Evolutionary conservation across 352 stramenopile species (phyloP).

Genomic region (Pythium coloratum): DNA sequence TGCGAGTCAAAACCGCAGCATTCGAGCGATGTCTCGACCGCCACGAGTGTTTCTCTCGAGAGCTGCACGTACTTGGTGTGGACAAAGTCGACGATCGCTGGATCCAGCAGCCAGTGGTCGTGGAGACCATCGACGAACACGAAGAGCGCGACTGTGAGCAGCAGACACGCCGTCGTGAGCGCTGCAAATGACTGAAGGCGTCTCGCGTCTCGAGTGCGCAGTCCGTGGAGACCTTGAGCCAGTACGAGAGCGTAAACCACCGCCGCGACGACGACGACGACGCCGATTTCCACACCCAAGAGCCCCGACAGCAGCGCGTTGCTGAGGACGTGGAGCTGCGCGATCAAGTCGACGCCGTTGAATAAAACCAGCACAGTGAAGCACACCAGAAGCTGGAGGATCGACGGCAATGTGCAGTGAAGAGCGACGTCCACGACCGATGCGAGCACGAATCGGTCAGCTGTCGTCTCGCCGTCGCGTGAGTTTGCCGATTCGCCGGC

Average conservation of each 20-base stretch:
- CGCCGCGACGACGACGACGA: neutral
- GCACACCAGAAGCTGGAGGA: slow-evolving; percentile 13
- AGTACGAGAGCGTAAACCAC: slow-evolving; percentile 10
- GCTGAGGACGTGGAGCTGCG: slow-evolving; percentile 25
- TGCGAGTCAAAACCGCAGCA: slow-evolving; percentile 33
- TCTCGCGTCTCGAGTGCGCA: slow-evolving; percentile 8
- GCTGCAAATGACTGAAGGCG: slow-evolving; percentile 19
- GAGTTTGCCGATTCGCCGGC: slow-evolving; percentile 7
- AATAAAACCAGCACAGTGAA: slow-evolving; percentile 7
- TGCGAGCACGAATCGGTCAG: neutral
- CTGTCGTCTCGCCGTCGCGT: neutral
- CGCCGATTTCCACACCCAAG: slow-evolving; percentile 22
- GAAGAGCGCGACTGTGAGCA: slow-evolving; percentile 10
- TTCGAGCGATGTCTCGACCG: slow-evolving; percentile 28
- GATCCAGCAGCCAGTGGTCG: slow-evolving; percentile 28
- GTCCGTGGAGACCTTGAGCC: neutral
- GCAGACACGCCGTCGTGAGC: slow-evolving; percentile 1
- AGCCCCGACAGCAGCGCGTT: slow-evolving; percentile 20
- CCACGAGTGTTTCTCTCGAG: slow-evolving; percentile 22
- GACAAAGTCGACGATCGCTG: slow-evolving; percentile 20
- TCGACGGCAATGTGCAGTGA: slow-evolving; percentile 8
- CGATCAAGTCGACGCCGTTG: slow-evolving; percentile 22
- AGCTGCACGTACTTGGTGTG: slow-evolving; percentile 25
- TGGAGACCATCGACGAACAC: slow-evolving; percentile 12
- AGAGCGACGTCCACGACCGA: slow-evolving; percentile 19